Evolutionary conservation across 148 eudicot species (phyloP).

Genomic region (Camellia sinensis): DNA sequence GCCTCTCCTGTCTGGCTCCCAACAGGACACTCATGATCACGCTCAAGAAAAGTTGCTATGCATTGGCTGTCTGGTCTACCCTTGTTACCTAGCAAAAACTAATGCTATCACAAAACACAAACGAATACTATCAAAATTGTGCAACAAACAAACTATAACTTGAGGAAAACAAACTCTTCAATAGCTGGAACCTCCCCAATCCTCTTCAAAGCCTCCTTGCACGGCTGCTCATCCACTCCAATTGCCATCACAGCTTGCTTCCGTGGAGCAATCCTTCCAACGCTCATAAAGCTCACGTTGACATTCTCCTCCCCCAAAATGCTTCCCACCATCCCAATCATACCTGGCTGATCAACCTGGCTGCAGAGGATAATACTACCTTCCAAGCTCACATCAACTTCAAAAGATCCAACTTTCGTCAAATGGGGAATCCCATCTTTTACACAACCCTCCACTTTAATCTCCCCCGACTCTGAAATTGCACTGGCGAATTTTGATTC

Average conservation of each 20-base stretch:
- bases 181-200: slow-evolving; percentile 82
- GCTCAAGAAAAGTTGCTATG: no score
- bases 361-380: slow-evolving; percentile 83
- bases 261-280: slow-evolving; percentile 77
- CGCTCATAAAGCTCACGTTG: slow-evolving; percentile 93
- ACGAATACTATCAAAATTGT: slow-evolving; percentile 11
- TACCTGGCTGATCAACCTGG: slow-evolving; percentile 91
- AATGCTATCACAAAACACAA: not conserved
- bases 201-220: slow-evolving; percentile 61
- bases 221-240: slow-evolving; percentile 83
- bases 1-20: no score
- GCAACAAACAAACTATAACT: slow-evolving; percentile 36
- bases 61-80: no score
- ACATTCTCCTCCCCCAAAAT: slow-evolving; percentile 82
- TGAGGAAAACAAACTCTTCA: slow-evolving; percentile 81
- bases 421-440: slow-evolving; percentile 81
- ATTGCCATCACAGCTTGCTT: slow-evolving; percentile 90
- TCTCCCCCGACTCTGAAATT: slow-evolving; percentile 77
- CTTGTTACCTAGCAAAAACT: no score
- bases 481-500: slow-evolving; percentile 87
- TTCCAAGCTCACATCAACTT: slow-evolving; percentile 86
- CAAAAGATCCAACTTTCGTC: slow-evolving; percentile 84
- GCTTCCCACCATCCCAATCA: slow-evolving; percentile 84
- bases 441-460: slow-evolving; percentile 71
- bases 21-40: no score